Conservation (phyloP, 2,329 filamentous ascomycete genomes). For the Ophiostoma piceae region DNA sequence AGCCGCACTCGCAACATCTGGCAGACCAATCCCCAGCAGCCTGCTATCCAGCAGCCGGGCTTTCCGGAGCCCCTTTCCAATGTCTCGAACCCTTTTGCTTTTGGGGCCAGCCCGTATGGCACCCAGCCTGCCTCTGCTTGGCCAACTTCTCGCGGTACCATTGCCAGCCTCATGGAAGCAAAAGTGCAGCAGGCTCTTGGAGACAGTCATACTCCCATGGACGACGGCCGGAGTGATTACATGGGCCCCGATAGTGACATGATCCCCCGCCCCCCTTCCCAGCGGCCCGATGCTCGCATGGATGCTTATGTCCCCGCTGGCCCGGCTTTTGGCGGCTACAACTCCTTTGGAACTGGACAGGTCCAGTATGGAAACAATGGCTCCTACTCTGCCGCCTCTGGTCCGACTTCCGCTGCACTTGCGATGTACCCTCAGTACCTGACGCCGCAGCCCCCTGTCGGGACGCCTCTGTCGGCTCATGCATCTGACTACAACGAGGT, state of each 20-base stretch:
- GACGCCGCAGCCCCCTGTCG: constrained; percentile 48
- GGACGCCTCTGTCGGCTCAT: constrained; percentile 65
- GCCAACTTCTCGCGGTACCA: constrained; percentile 41
- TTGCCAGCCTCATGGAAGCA: constrained; percentile 39
- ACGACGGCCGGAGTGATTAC: constrained; percentile 44
- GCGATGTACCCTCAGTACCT: constrained; percentile 45
- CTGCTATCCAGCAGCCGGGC: constrained; percentile 33
- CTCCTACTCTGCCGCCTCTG: constrained; percentile 28
- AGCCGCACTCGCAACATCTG: constrained; percentile 24
- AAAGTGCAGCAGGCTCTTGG: constrained; percentile 28
- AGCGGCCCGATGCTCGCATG: constrained; percentile 45
- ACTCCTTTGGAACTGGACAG: constrained; percentile 30
- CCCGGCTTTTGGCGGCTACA: constrained; percentile 35
- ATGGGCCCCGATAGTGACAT: constrained; percentile 47
- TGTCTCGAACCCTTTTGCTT: constrained; percentile 30
- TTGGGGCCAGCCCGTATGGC: constrained; percentile 32
- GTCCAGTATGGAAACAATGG: constrained; percentile 31
- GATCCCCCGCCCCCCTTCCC: constrained; percentile 39
- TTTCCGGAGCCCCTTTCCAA: constrained; percentile 32
- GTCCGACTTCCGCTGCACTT: constrained; percentile 38
- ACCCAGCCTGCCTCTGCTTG: constrained; percentile 42
- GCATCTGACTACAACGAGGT: constrained; percentile 69
- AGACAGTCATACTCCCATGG: constrained; percentile 34
- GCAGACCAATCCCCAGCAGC: constrained; percentile 38
- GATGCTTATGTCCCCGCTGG: constrained; percentile 38